Conservation (phyloP, 805 yeast genomes). For the Cyberlindnera veronae region DNA sequence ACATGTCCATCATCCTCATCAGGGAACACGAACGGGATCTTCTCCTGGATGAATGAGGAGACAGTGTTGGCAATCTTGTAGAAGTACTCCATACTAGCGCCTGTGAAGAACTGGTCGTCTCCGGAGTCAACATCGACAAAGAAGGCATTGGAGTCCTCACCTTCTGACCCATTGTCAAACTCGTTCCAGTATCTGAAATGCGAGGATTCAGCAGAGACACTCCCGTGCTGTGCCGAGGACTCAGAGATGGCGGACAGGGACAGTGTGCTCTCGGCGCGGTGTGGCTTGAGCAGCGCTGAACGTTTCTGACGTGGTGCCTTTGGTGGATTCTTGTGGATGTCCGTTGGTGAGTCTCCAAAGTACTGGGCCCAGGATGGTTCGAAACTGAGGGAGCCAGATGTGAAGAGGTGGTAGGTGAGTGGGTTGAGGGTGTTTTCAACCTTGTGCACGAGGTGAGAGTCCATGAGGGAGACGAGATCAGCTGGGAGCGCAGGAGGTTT, state of each 20-base stretch:
- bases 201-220: slow-evolving; percentile 17
- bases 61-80: slow-evolving; percentile 19
- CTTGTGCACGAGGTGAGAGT: slow-evolving; percentile 46
- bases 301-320: slow-evolving; percentile 5
- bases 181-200: slow-evolving; percentile 59
- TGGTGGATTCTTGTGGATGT: slow-evolving; percentile 47
- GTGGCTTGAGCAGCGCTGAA: not conserved
- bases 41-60: slow-evolving; percentile 13
- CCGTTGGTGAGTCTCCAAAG: slow-evolving; percentile 30
- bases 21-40: slow-evolving; percentile 19
- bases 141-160: slow-evolving; percentile 37
- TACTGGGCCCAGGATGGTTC: slow-evolving; percentile 39
- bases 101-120: slow-evolving; percentile 28
- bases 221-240: slow-evolving; percentile 1
- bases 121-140: slow-evolving; percentile 31
- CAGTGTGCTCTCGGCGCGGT: not conserved
- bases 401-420: slow-evolving; percentile 27
- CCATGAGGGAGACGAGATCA: slow-evolving; percentile 31
- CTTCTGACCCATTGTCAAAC: slow-evolving; percentile 60
- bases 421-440: slow-evolving; percentile 40
- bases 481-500: slow-evolving; percentile 26
- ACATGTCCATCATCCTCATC: not conserved
- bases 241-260: slow-evolving; percentile 10
- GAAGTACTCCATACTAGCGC: slow-evolving; percentile 29
- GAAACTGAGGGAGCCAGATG: slow-evolving; percentile 29